Evolutionary conservation across 164 flowering plant genomes (phyloP).

Genomic region (Saururus chinensis): DNA sequence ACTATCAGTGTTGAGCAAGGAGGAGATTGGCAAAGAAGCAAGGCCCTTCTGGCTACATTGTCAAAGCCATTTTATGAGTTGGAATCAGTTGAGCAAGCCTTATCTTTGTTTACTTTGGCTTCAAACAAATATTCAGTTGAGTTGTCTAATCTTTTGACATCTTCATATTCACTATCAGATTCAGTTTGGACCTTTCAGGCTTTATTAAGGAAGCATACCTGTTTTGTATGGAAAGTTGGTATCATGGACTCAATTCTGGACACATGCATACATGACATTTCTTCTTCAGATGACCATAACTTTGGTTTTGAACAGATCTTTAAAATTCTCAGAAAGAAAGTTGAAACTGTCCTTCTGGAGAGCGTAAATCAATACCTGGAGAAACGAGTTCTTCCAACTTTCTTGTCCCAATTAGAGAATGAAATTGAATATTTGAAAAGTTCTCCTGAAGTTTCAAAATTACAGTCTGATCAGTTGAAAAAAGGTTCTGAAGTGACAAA

Average conservation of each 20-base stretch:
- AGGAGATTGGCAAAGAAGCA: conserved; percentile 41
- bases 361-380: conserved; percentile 50
- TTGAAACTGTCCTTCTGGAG: conserved; percentile 56
- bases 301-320: conserved; percentile 78
- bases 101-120: conserved; percentile 29
- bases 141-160: conserved; percentile 34
- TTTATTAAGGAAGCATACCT: conserved; percentile 39
- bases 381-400: conserved; percentile 53
- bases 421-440: conserved; percentile 54
- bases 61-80: conserved; percentile 62
- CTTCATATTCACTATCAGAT: conserved; percentile 59
- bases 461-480: conserved; percentile 25
- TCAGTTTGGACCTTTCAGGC: conserved; percentile 55
- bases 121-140: conserved; percentile 20
- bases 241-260: conserved; percentile 75
- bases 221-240: conserved; percentile 77
- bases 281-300: conserved; percentile 61
- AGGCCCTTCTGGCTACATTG: conserved; percentile 44
- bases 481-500: conserved; percentile 45
- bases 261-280: conserved; percentile 67
- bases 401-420: conserved; percentile 47
- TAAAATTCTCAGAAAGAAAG: conserved; percentile 54
- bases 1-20: conserved; percentile 34
- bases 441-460: conserved; percentile 24
- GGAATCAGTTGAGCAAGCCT: conserved; percentile 49